phyloP scores from a whole-genome alignment of 345 rosid species.

The Bretschneidera sinensis region DNA sequence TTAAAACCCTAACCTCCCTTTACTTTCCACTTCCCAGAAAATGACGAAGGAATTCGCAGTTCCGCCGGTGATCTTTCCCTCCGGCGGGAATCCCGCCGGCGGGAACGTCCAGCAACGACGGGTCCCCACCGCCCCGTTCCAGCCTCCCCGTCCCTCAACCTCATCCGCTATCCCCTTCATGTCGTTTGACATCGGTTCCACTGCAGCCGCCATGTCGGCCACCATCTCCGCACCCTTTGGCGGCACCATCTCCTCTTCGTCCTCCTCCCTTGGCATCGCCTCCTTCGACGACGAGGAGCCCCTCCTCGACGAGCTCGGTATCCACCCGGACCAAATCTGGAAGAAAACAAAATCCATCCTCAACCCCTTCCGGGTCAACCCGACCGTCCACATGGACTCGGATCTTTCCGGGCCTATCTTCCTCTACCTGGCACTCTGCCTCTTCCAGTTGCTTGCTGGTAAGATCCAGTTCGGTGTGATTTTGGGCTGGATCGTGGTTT shows the following conservation, averaged over 20 bases:
- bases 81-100: constrained; percentile 53
- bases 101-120: constrained; percentile 67
- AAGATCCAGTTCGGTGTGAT: constrained; percentile 92
- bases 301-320: constrained; percentile 91
- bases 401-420: constrained; percentile 90
- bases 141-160: constrained; percentile 59
- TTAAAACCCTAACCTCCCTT: background rate
- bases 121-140: constrained; percentile 73
- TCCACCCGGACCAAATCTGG: constrained; percentile 98
- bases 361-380: constrained; percentile 70
- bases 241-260: constrained; percentile 48
- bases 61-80: constrained; percentile 72
- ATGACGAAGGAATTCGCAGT: constrained; percentile 80
- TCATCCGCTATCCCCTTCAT: constrained; percentile 78
- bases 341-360: constrained; percentile 76
- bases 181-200: constrained; percentile 87
- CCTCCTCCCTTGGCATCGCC: constrained; percentile 31
- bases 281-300: constrained; percentile 91
- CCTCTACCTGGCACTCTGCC: constrained; percentile 69
- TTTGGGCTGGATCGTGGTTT: constrained; percentile 90
- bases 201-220: constrained; percentile 55
- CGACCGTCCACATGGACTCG: constrained; percentile 64
- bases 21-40: background rate
- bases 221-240: constrained; percentile 48
- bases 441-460: constrained; percentile 84